phyloP scores from a whole-genome alignment of 2,329 filamentous ascomycete genomes.

The Cryoendolithus antarcticus region DNA sequence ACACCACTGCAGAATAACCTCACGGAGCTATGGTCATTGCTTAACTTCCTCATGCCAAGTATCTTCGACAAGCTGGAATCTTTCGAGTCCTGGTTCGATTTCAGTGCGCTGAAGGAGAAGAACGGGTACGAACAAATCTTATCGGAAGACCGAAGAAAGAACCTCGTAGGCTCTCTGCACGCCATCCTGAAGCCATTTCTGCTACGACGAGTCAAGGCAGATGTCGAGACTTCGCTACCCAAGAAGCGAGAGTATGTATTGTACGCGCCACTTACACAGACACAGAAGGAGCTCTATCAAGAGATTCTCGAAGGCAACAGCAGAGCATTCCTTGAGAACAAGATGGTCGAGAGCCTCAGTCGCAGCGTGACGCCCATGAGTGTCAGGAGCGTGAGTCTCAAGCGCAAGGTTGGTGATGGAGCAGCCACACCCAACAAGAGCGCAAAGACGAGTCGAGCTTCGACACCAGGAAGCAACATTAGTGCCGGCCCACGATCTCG shows the following conservation, averaged over 20 bases:
- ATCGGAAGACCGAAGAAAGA: slow-evolving; percentile 63
- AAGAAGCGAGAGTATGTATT: slow-evolving; percentile 95
- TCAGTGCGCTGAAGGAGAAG: slow-evolving; percentile 79
- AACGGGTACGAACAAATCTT: slow-evolving; percentile 66
- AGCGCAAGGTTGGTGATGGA: slow-evolving; percentile 41
- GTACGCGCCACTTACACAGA: slow-evolving; percentile 80
- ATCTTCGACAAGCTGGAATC: slow-evolving; percentile 89
- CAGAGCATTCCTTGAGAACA: slow-evolving; percentile 55
- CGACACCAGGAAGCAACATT: slow-evolving; percentile 52
- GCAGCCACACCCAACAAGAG: slow-evolving; percentile 52
- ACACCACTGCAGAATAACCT: slow-evolving; percentile 94
- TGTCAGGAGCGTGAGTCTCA: slow-evolving; percentile 36
- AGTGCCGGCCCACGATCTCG: slow-evolving; percentile 39
- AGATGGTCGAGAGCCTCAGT: slow-evolving; percentile 55
- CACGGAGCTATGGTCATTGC: slow-evolving; percentile 82
- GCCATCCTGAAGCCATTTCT: slow-evolving; percentile 85
- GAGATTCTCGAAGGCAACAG: slow-evolving; percentile 51
- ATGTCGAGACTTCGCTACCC: slow-evolving; percentile 82
- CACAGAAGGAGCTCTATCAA: slow-evolving; percentile 84
- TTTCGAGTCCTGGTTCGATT: slow-evolving; percentile 95
- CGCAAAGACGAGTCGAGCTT: slow-evolving; percentile 58
- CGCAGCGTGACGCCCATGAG: slow-evolving; percentile 38
- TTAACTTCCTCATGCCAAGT: slow-evolving; percentile 84
- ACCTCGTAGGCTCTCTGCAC: slow-evolving; percentile 77
- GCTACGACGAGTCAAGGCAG: slow-evolving; percentile 76